Base-by-base conservation (phyloP, 371 early-diverging fungal species). In the Conidiobolus incongruus region DNA sequence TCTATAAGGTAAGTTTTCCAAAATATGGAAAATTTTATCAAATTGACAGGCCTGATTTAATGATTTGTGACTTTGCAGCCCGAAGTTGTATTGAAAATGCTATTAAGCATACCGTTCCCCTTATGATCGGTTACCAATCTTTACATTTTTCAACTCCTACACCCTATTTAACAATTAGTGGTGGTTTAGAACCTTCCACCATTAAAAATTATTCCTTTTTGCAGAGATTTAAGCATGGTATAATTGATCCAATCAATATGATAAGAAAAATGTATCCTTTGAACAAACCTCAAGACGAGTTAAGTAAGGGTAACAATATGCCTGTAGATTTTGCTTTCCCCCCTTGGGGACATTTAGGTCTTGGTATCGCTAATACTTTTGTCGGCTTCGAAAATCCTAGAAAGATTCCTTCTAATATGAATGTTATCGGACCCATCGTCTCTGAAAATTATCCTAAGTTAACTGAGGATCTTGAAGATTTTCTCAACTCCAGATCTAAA, bases 401-500 rank as follows among this genome's bases (percentile, higher is more conserved):
- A 10, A n/a, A 16, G 1, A 33, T 41, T 31, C 40, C 35, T 5
- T 32, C 45, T 6, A 21, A 47, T 20, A 22, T 40, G 4, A 11
- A 39, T 33, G 1, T 23, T 8, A 26, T 47, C 12, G 47, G 47
- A 1, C 47, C 47, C n/a, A 34, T 38, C 5, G 2, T 40, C 0
- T 33, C 47, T 22, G 28, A 47, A n/a, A 12, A 28, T 12, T 22
- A 38, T 23, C 10, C 26, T 24, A 2, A 26, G 13, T 39, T 46
- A 17, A 2, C 24, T 2, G 5, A 2, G 1, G 32, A 38, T 4
- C 23, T 46, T 17, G 15, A 32, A 8, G 15, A 16, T 6, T 46
- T 43, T 29, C 13, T 46, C 8, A 39, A 38, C 26, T 24, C 4
- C 13, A 5, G 19, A 3, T 2, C 38, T 17, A 10, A 17, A 2